Conservation (phyloP, 768 basidiomycete genomes). For the Tulasnella sp. region DNA sequence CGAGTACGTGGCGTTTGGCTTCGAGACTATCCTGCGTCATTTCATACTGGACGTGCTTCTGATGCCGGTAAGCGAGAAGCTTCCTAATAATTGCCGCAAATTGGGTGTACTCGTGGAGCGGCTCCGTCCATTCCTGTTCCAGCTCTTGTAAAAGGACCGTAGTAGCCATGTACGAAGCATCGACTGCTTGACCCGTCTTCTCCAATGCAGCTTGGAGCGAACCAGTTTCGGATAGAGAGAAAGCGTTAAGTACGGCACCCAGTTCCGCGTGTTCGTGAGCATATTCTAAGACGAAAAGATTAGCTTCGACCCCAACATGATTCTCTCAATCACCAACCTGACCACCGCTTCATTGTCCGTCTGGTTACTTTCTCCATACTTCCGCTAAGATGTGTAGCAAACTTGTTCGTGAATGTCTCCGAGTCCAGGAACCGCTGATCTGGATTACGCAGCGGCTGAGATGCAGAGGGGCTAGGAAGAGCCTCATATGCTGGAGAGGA, state of each 20-base stretch:
- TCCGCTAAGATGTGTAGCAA: conserved; percentile 82
- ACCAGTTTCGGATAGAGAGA: conserved; percentile 77
- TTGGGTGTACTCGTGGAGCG: conserved; percentile 90
- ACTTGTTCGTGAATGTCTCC: conserved; percentile 92
- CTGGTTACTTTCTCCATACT: conserved; percentile 96
- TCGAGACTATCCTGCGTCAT: conserved; percentile 91
- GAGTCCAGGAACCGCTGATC: conserved; percentile 96
- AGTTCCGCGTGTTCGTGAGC: conserved; percentile 85
- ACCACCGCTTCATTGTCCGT: conserved; percentile 87
- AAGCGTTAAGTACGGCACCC: conserved; percentile 86
- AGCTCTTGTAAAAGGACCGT: conserved; percentile 85
- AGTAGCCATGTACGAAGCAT: conserved; percentile 88
- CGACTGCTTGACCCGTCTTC: conserved; percentile 94
- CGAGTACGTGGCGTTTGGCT: conserved; percentile 71
- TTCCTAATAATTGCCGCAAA: conserved; percentile 94
- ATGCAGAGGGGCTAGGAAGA: conserved; percentile 81
- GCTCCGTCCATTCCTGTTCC: conserved; percentile 92
- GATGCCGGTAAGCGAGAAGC: conserved; percentile 87
- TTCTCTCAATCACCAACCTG: conserved; percentile 45
- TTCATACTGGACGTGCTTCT: conserved; percentile 96
- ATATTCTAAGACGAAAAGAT: conserved; percentile 43
- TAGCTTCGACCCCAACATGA: neutral
- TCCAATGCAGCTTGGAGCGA: conserved; percentile 74
- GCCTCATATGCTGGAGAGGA: conserved; percentile 68
- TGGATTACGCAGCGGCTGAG: conserved; percentile 81